A percentile compares a stretch with the other conserved stretches of the same genome.
Evolutionary conservation across 345 rosid genomes (phyloP).

Genomic region (Salix viminalis): DNA sequence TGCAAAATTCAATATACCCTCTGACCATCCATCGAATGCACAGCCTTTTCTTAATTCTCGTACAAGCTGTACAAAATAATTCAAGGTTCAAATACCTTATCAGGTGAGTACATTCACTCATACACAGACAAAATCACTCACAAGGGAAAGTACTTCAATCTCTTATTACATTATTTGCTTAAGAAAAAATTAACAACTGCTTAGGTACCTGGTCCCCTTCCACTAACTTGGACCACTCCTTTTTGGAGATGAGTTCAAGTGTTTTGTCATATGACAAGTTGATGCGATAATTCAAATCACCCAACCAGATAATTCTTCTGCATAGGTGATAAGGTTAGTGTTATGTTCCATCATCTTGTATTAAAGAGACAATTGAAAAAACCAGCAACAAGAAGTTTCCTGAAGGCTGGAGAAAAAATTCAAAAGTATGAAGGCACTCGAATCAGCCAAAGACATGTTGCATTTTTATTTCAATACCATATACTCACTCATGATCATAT

Average conservation of each 20-base stretch:
- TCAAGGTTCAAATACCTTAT: not conserved
- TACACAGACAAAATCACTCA: not conserved
- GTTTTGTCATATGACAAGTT: constrained; percentile 66
- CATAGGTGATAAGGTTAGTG: constrained; percentile 18
- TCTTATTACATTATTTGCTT: not conserved
- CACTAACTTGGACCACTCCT: constrained; percentile 60
- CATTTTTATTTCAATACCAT: not conserved
- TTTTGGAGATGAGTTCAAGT: constrained; percentile 53
- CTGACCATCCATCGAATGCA: constrained; percentile 87
- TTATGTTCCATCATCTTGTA: constrained; percentile 1
- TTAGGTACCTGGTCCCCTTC: constrained; percentile 78
- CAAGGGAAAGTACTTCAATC: not conserved
- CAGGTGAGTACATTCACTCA: not conserved
- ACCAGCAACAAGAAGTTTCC: too few relatives aligned
- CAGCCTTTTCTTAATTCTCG: constrained; percentile 62
- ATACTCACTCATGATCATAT: constrained; percentile 77
- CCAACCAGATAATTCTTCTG: constrained; percentile 89
- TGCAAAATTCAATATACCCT: constrained; percentile 63
- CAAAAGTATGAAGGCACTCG: not conserved
- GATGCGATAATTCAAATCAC: constrained; percentile 88
- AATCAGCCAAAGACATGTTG: not conserved
- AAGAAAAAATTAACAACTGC: not conserved
- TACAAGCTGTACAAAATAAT: constrained; percentile 46
- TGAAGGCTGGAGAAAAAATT: not conserved
- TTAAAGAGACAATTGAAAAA: not conserved